Evolutionary conservation across 768 basidiomycete species (phyloP), one percentile per base, ranked within the genome.

Genomic region (Kwoniella pini): DNA sequence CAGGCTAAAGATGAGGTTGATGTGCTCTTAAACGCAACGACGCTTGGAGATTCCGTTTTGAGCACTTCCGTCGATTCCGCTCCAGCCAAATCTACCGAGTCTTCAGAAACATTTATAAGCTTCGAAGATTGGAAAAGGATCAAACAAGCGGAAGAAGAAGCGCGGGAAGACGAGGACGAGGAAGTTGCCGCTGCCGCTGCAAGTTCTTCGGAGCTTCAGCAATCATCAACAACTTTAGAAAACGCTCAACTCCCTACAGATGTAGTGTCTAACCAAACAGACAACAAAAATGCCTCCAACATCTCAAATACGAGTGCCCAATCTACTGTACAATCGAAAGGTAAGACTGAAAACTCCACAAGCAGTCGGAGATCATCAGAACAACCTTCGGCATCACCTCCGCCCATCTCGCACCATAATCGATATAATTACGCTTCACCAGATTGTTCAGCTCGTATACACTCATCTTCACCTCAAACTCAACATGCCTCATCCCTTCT

Each of bases 361-460:
- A 7, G 7, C 11, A 49, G 39, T 15, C 45, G 51, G 38, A 45
- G 19, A 7, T 22, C 44, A 21, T 38, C 36, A 12, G 54, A 60
- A 46, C 45, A 38, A 15, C 31, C 59, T 12, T 40, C 59, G 13
- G 40, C 59, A 19, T 61, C 59, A 9, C 52, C 59, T 4, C 31
- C 51, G 38, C 54, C 49, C 6, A 12, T 51, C 21, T 48, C 45
- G 17, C 53, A 42, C 21, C 59, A 64, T 30, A 55, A 94, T 81
- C 84, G 92, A 42, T 96, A 94, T 82, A 96, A 99, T 79, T 98
- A 95, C 70, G 96, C 96, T 40, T 87, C 86, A 52, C 75, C 87
- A 59, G 95, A 97, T 77, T 99, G 96, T 75, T 91, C 91, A 0
- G 94, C 95, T 1, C 87, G 91, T 13, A 87, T 98, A 24, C 94